phyloP scores from a whole-genome alignment of 129 eudicot species.

The Solidago caesia region DNA sequence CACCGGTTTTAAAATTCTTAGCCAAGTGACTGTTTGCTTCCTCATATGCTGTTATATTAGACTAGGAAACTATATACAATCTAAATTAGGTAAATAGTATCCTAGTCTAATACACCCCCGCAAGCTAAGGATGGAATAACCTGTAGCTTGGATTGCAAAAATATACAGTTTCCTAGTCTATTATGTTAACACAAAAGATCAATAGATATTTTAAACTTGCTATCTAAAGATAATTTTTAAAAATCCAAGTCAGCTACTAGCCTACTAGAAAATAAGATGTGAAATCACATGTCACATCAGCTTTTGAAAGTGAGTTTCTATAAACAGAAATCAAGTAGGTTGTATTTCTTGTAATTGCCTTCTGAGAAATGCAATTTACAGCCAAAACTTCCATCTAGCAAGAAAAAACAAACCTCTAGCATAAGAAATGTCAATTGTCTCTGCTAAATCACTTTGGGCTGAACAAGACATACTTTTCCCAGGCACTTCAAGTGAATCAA shows the following conservation, averaged over 20 bases:
- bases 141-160: no score
- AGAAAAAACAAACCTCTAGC: constrained; percentile 57
- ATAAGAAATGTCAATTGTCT: constrained; percentile 60
- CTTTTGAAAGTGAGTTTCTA: not conserved
- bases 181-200: no score
- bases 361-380: not conserved
- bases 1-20: not conserved
- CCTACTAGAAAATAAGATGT: no score
- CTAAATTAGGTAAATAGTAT: not conserved
- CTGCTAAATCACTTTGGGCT: constrained; percentile 34
- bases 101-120: no score
- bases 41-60: not conserved
- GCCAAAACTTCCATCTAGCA: not conserved
- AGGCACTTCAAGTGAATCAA: constrained; percentile 92
- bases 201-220: no score
- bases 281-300: not conserved
- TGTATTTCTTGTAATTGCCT: not conserved
- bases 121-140: no score
- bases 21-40: not conserved
- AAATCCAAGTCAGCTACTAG: no score
- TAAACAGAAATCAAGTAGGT: not conserved
- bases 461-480: constrained; percentile 51
- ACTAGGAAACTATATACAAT: not conserved
- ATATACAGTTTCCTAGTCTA: no score
- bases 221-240: no score